Conservation (phyloP, 192 early-diverging fungal genomes). For the Oehlia diaphana region DNA sequence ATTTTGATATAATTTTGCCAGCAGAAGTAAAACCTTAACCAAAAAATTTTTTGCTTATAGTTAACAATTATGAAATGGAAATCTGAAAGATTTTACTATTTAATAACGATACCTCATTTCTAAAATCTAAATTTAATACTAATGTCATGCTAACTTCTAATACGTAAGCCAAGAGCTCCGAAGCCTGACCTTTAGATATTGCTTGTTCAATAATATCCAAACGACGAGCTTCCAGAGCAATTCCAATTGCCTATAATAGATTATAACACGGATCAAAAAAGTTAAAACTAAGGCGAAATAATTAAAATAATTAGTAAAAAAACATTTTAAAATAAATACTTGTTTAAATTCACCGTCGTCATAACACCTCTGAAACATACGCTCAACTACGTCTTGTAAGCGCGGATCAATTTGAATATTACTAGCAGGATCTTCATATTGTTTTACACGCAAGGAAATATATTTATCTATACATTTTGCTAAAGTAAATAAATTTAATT, state of each 20-base stretch:
- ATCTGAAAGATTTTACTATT: background rate
- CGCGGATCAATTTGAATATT: slow-evolving; percentile 67
- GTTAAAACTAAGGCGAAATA: background rate
- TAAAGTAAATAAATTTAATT: slow-evolving; percentile 31
- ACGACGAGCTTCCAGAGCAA: slow-evolving; percentile 89
- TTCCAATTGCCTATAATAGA: slow-evolving; percentile 77
- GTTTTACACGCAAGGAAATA: slow-evolving; percentile 68
- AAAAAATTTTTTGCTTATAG: background rate
- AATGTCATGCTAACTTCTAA: slow-evolving; percentile 84
- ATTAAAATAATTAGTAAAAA: background rate
- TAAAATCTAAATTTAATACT: slow-evolving; percentile 77
- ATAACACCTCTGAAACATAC: slow-evolving; percentile 94
- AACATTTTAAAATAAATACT: slow-evolving; percentile 30
- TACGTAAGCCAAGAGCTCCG: slow-evolving; percentile 79
- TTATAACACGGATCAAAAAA: background rate
- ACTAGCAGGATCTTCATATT: slow-evolving; percentile 41
- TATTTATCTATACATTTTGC: slow-evolving; percentile 96
- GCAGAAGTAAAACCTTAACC: slow-evolving; percentile 62
- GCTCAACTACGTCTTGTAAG: slow-evolving; percentile 87
- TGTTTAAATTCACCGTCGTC: slow-evolving; percentile 84
- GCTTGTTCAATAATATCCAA: slow-evolving; percentile 89
- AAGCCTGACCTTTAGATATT: slow-evolving; percentile 68
- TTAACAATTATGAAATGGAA: background rate
- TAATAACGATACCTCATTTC: slow-evolving; percentile 64
- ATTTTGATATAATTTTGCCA: slow-evolving; percentile 74